These are phyloP conservation scores for Ceratocystis eucalypticola DNA, from an alignment of 2,329 filamentous ascomycete genomes.

Conservation along the genomic window DNA sequence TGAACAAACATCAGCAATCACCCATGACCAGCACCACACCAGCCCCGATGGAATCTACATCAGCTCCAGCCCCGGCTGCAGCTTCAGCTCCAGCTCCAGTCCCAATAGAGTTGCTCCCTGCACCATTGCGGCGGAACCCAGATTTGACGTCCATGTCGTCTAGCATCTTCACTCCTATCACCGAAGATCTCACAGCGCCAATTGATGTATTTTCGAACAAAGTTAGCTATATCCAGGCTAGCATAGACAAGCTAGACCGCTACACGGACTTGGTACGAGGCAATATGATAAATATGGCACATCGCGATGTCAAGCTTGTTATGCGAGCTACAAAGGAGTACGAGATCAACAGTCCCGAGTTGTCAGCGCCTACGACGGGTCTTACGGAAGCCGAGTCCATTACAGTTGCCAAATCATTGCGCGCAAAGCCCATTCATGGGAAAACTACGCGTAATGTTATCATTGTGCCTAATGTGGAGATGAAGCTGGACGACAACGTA, in stretches of 20 bases:
- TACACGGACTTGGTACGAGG: constrained; percentile 17
- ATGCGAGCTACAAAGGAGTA: constrained; percentile 8
- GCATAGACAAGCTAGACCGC: constrained; percentile 14
- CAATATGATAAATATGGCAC: constrained; percentile 17
- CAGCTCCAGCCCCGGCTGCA: neutral
- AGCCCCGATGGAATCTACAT: neutral
- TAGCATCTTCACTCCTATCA: constrained; percentile 28
- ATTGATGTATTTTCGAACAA: constrained; percentile 19
- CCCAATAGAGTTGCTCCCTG: neutral
- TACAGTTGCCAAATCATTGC: neutral
- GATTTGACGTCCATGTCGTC: constrained; percentile 22
- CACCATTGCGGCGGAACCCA: constrained; percentile 19
- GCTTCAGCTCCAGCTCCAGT: neutral
- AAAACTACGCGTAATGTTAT: constrained; percentile 12
- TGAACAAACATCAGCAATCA: too few relatives aligned
- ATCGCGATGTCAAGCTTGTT: constrained; percentile 11
- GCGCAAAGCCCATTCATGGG: neutral
- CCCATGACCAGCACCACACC: too few relatives aligned
- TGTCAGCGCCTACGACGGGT: neutral
- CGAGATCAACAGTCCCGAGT: constrained; percentile 7
- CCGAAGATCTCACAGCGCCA: constrained; percentile 21
- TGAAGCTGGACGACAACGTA: neutral
- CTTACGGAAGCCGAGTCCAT: constrained; percentile 13
- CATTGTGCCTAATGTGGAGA: constrained; percentile 9
- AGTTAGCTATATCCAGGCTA: constrained; percentile 4